These are phyloP conservation scores for Kickxella alabastrina DNA, from an alignment of 192 early-diverging fungal genomes.

Conservation along the genomic window DNA sequence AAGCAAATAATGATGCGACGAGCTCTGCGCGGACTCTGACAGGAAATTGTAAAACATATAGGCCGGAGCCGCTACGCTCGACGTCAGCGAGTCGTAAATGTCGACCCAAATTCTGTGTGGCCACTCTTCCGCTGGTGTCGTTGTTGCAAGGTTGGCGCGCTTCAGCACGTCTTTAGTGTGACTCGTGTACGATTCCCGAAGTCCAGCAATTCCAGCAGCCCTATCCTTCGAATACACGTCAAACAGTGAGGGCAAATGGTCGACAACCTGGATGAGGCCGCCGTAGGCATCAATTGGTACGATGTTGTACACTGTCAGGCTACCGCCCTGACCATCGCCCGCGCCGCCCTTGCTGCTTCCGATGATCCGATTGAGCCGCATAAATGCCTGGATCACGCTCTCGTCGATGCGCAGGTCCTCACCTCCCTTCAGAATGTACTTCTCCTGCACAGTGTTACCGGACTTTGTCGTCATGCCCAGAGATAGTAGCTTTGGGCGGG, in stretches of 20 bases:
- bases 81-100: slow-evolving; percentile 18
- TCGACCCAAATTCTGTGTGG: slow-evolving; percentile 1
- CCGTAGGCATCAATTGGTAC: slow-evolving; percentile 77
- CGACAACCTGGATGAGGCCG: slow-evolving; percentile 94
- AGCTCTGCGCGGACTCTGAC: slow-evolving; percentile 8
- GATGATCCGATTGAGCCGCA: slow-evolving; percentile 25
- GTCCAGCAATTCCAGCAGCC: not conserved
- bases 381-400: slow-evolving; percentile 72
- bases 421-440: slow-evolving; percentile 85
- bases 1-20: slow-evolving; percentile 10
- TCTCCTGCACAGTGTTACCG: slow-evolving; percentile 57
- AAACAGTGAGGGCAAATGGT: slow-evolving; percentile 70
- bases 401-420: slow-evolving; percentile 95
- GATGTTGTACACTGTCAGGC: slow-evolving; percentile 50
- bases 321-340: not conserved
- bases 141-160: not conserved
- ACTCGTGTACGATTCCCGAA: slow-evolving; percentile 14
- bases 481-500: slow-evolving; percentile 82
- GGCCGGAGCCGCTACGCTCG: not conserved
- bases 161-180: slow-evolving; percentile 8
- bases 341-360: not conserved
- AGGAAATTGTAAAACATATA: slow-evolving; percentile 19
- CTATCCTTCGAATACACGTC: slow-evolving; percentile 20
- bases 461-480: slow-evolving; percentile 40
- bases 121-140: slow-evolving; percentile 19